phyloP scores from a whole-genome alignment of 257 asterid species.

The Forsythia suspensa region DNA sequence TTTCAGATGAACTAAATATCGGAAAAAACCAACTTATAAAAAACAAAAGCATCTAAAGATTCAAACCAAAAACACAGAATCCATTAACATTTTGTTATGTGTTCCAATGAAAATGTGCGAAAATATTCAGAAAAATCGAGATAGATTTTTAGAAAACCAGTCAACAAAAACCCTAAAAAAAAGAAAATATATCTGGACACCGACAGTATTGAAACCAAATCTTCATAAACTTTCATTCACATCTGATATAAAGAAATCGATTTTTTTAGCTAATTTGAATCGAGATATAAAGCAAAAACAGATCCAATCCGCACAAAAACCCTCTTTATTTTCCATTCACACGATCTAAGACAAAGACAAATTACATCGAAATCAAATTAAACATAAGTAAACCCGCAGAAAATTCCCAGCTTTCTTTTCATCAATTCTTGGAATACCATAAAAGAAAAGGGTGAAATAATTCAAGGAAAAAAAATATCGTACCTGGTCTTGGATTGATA shows the following conservation, averaged over 20 bases:
- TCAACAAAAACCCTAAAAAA: not conserved
- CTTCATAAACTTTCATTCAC: not conserved
- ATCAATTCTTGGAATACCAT: not conserved
- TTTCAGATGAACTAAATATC: not conserved
- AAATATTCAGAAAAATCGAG: not conserved
- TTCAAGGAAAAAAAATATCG: not conserved
- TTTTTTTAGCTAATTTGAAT: not conserved
- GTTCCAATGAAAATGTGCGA: not conserved
- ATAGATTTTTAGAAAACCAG: not conserved
- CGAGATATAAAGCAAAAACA: not conserved
- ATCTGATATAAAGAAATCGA: not conserved
- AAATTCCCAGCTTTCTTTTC: not conserved
- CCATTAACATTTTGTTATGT: not conserved
- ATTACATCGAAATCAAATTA: not conserved
- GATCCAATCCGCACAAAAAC: not conserved
- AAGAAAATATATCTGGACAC: not conserved
- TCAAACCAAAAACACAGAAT: not conserved
- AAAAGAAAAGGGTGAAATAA: not conserved
- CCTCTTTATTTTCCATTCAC: not conserved
- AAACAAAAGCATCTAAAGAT: not conserved
- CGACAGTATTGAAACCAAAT: not conserved
- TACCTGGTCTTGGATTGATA: constrained; percentile 50
- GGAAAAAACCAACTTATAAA: not conserved
- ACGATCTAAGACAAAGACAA: not conserved
- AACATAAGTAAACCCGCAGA: not conserved